A percentile compares a stretch with the other conserved stretches of the same genome.
These are phyloP conservation scores for Aspergillus sp. DNA, from an alignment of 2,329 filamentous ascomycete species.

Conservation along the genomic window DNA sequence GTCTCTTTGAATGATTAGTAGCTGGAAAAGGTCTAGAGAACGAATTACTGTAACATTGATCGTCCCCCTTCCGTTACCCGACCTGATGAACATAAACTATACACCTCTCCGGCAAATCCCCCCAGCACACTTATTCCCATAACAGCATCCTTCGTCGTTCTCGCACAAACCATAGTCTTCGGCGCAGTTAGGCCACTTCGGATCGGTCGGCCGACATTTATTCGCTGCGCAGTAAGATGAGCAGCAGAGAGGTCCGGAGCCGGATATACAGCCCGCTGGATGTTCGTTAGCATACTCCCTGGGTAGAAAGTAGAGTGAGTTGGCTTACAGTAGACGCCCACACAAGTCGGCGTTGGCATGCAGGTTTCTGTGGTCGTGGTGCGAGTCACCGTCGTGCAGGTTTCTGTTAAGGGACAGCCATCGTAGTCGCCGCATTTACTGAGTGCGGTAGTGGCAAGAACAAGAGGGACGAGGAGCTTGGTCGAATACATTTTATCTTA, in stretches of 20 bases:
- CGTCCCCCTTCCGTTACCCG: neutral
- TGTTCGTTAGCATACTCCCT: neutral
- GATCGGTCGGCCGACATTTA: slow-evolving; percentile 28
- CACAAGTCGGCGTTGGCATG: slow-evolving; percentile 3
- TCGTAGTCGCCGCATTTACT: slow-evolving; percentile 1
- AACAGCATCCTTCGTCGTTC: slow-evolving; percentile 29
- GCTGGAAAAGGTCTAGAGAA: neutral
- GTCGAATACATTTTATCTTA: neutral
- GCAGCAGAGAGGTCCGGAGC: slow-evolving; percentile 23
- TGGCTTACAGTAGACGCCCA: slow-evolving; percentile 3
- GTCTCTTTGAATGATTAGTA: too few species aligned
- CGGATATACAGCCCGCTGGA: slow-evolving; percentile 21
- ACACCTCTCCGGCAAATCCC: slow-evolving; percentile 21
- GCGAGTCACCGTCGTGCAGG: slow-evolving; percentile 24
- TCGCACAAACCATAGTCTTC: slow-evolving; percentile 27
- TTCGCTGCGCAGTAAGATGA: slow-evolving; percentile 31
- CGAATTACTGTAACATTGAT: neutral
- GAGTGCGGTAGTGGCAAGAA: neutral
- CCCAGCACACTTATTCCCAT: slow-evolving; percentile 25
- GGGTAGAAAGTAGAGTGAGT: neutral
- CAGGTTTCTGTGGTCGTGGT: neutral
- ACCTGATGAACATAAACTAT: neutral
- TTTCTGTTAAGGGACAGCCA: slow-evolving; percentile 22
- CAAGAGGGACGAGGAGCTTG: neutral
- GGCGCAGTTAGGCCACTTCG: slow-evolving; percentile 26